These are phyloP conservation scores for Fusarium penzigii DNA, from an alignment of 2,329 filamentous ascomycete species.

Conservation along the genomic window DNA sequence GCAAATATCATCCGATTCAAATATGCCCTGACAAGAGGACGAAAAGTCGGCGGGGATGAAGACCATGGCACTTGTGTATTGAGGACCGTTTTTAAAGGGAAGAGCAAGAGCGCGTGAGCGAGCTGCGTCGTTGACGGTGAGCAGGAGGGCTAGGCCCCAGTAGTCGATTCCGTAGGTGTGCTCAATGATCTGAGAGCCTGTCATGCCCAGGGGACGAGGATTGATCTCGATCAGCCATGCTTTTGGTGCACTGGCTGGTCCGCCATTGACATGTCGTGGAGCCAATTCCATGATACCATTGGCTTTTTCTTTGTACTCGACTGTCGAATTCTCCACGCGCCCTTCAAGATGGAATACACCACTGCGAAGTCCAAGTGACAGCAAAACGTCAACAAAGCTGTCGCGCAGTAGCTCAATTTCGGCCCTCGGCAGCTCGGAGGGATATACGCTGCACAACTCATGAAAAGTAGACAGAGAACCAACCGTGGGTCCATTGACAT, in stretches of 20 bases:
- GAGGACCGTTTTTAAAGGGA: slow-evolving; percentile 4
- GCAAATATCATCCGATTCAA: slow-evolving; percentile 16
- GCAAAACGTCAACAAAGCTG: slow-evolving; percentile 6
- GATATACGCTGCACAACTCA: slow-evolving; percentile 9
- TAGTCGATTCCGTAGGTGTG: slow-evolving; percentile 20
- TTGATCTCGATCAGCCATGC: slow-evolving; percentile 20
- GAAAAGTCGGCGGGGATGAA: no score
- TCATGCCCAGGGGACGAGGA: slow-evolving; percentile 19
- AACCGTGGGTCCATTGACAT: slow-evolving; percentile 1
- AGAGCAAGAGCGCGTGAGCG: slow-evolving; percentile 9
- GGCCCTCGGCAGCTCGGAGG: slow-evolving; percentile 5
- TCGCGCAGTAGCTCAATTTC: slow-evolving; percentile 13
- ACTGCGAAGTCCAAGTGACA: slow-evolving; percentile 8
- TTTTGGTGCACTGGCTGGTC: neutral
- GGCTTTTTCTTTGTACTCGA: slow-evolving; percentile 3
- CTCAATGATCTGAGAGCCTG: slow-evolving; percentile 7
- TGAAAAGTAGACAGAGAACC: slow-evolving; percentile 4
- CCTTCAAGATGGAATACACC: slow-evolving; percentile 19
- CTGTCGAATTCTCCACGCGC: slow-evolving; percentile 11
- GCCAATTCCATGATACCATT: slow-evolving; percentile 2
- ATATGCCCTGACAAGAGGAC: slow-evolving; percentile 12
- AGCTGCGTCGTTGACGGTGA: slow-evolving; percentile 4
- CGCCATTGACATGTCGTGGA: neutral
- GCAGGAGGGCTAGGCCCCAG: slow-evolving; percentile 10
- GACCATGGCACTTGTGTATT: no score